phyloP scores from a whole-genome alignment of 805 yeast species.

The Wickerhamomyces ciferrii region DNA sequence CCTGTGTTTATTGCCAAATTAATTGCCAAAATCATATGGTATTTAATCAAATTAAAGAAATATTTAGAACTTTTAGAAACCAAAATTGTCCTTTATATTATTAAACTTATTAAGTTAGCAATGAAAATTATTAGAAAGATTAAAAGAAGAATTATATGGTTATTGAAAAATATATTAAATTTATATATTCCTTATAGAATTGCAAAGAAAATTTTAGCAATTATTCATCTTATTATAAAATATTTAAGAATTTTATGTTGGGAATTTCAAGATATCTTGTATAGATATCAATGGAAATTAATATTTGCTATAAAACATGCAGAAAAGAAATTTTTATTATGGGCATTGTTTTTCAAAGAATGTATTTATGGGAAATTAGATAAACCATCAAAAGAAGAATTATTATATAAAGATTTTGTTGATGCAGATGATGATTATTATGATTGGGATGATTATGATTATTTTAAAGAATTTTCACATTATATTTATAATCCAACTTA shows the following conservation, averaged over 20 bases:
- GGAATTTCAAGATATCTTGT: slow-evolving; percentile 15
- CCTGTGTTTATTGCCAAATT: slow-evolving; percentile 11
- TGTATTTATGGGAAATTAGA: slow-evolving; percentile 12
- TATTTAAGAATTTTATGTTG: slow-evolving; percentile 13
- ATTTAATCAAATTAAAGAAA: slow-evolving; percentile 13
- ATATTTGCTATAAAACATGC: slow-evolving; percentile 9
- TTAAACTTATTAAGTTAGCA: slow-evolving; percentile 8
- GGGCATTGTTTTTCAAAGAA: slow-evolving; percentile 11
- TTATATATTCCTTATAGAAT: slow-evolving; percentile 7
- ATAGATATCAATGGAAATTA: slow-evolving; percentile 18
- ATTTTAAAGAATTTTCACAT: slow-evolving; percentile 12
- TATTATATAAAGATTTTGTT: slow-evolving; percentile 3
- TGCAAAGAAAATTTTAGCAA: slow-evolving; percentile 9
- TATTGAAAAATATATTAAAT: slow-evolving; percentile 3
- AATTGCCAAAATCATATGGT: slow-evolving; percentile 11
- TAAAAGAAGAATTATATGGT: slow-evolving; percentile 10
- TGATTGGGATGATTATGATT: slow-evolving; percentile 14
- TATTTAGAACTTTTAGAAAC: slow-evolving; percentile 11
- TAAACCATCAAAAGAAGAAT: slow-evolving; percentile 7
- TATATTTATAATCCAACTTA: slow-evolving; percentile 5
- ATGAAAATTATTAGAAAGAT: slow-evolving; percentile 6
- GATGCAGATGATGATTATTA: slow-evolving; percentile 8
- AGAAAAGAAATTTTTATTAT: slow-evolving; percentile 7
- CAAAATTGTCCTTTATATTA: slow-evolving; percentile 8
- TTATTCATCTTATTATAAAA: slow-evolving; percentile 10